Conservation (phyloP, 495 filamentous ascomycete genomes). For the Penicillium pulvis region DNA sequence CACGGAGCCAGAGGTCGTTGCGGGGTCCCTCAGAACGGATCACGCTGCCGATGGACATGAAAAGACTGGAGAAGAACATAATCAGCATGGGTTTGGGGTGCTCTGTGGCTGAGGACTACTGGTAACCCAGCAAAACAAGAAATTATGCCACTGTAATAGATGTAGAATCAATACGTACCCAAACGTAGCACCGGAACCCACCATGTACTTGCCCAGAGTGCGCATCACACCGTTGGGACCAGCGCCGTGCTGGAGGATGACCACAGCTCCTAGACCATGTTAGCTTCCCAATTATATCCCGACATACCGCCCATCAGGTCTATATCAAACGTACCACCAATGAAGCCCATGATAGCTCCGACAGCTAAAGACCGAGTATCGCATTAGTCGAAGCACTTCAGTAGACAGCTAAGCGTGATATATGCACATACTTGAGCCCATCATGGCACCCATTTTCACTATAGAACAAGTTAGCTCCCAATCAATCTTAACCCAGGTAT, state of each 20-base stretch:
- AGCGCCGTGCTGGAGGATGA: slow-evolving; percentile 90
- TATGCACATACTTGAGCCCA: slow-evolving; percentile 83
- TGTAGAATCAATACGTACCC: slow-evolving; percentile 60
- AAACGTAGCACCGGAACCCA: slow-evolving; percentile 94
- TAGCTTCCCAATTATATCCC: slow-evolving; percentile 6
- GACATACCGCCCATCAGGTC: neutral
- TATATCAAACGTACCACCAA: slow-evolving; percentile 68
- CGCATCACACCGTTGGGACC: slow-evolving; percentile 92
- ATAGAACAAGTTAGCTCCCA: slow-evolving; percentile 28
- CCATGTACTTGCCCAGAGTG: slow-evolving; percentile 94
- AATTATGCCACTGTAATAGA: neutral
- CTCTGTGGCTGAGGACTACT: neutral
- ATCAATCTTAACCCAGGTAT: neutral
- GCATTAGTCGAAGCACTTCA: slow-evolving; percentile 16
- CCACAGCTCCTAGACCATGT: slow-evolving; percentile 70
- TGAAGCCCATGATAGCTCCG: slow-evolving; percentile 94
- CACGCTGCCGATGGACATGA: slow-evolving; percentile 97
- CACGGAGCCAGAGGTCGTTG: slow-evolving; percentile 52
- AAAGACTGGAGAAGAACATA: slow-evolving; percentile 64
- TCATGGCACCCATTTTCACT: slow-evolving; percentile 99
- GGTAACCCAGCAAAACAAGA: neutral
- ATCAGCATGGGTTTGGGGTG: slow-evolving; percentile 12
- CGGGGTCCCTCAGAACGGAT: slow-evolving; percentile 78
- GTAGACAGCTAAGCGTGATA: slow-evolving; percentile 1
- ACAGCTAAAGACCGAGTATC: slow-evolving; percentile 63